Percentiles rank a stretch among this genome's conserved stretches.
Evolutionary conservation across 2,329 filamentous ascomycete genomes (phyloP).

Genomic region (Cladobotryum mycophilum): DNA sequence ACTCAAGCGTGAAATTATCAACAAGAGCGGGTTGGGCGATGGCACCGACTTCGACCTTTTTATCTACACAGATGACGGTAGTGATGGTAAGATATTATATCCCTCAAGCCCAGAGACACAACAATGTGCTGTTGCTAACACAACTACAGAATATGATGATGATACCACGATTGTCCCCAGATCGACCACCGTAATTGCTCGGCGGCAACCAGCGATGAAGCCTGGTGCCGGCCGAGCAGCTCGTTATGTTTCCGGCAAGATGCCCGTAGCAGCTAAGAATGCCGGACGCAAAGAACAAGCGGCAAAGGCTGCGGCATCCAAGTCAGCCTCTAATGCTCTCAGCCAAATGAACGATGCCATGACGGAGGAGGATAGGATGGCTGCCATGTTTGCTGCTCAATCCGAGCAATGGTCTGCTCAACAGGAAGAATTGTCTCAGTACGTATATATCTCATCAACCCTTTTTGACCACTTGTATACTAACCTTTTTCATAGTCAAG

Average conservation of each 20-base stretch:
- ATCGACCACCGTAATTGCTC: slow-evolving; percentile 87
- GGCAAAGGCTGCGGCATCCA: slow-evolving; percentile 51
- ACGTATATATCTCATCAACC: slow-evolving; percentile 25
- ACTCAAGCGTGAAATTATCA: slow-evolving; percentile 97
- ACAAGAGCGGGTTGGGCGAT: slow-evolving; percentile 86
- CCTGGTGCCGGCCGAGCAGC: slow-evolving; percentile 85
- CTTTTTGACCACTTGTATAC: not conserved
- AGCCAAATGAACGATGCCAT: slow-evolving; percentile 68
- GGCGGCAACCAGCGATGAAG: slow-evolving; percentile 75
- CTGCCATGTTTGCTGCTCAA: slow-evolving; percentile 84
- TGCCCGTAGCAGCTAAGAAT: slow-evolving; percentile 83
- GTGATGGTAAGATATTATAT: slow-evolving; percentile 64
- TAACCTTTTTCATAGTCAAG: slow-evolving; percentile 44
- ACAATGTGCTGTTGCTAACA: slow-evolving; percentile 21
- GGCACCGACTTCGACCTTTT: slow-evolving; percentile 94
- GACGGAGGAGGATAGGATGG: slow-evolving; percentile 91
- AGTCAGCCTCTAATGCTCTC: slow-evolving; percentile 51
- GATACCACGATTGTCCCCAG: slow-evolving; percentile 96
- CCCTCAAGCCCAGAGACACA: not conserved
- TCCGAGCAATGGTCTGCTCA: slow-evolving; percentile 90
- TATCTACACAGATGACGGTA: slow-evolving; percentile 87
- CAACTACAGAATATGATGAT: slow-evolving; percentile 77
- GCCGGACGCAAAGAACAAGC: slow-evolving; percentile 59
- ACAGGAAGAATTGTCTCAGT: slow-evolving; percentile 87
- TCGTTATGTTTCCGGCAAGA: slow-evolving; percentile 92